These are phyloP conservation scores for Xylaria multiplex DNA, from an alignment of 2,329 filamentous ascomycete species.

Conservation along the genomic window DNA sequence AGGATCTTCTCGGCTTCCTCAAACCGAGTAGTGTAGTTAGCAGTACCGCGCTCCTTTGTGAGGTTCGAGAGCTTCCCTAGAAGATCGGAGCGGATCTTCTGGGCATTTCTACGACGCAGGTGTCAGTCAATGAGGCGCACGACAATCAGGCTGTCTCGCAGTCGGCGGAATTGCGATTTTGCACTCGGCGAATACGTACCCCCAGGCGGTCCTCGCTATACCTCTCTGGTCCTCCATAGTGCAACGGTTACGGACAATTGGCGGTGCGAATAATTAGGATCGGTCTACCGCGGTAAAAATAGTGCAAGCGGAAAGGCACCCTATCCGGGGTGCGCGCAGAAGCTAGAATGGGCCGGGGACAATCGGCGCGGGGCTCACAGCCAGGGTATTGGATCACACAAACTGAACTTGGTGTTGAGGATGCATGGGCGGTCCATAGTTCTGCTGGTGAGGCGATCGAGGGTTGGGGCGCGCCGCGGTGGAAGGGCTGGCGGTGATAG, in stretches of 20 bases:
- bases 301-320: conserved; percentile 32
- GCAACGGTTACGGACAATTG: conserved; percentile 15
- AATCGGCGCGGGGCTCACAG: conserved; percentile 46
- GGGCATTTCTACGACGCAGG: conserved; percentile 39
- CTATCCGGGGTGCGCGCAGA: conserved; percentile 39
- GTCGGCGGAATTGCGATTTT: neutral
- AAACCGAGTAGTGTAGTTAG: conserved; percentile 47
- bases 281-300: conserved; percentile 20
- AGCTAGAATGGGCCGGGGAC: conserved; percentile 33
- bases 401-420: conserved; percentile 43
- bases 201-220: conserved; percentile 44
- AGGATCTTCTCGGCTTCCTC: conserved; percentile 48
- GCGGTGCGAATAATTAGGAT: conserved; percentile 20
- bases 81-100: conserved; percentile 46
- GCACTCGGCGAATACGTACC: conserved; percentile 40
- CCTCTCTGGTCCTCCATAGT: conserved; percentile 45
- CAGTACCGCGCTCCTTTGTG: conserved; percentile 46
- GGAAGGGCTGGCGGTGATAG: conserved; percentile 40
- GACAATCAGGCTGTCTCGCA: neutral
- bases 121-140: conserved; percentile 37
- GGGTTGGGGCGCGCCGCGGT: conserved; percentile 40
- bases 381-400: conserved; percentile 48
- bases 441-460: conserved; percentile 40
- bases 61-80: conserved; percentile 41
- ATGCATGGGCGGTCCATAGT: conserved; percentile 49